phyloP scores from a whole-genome alignment of 2,329 filamentous ascomycete species.

The Aureobasidium mangrovei region DNA sequence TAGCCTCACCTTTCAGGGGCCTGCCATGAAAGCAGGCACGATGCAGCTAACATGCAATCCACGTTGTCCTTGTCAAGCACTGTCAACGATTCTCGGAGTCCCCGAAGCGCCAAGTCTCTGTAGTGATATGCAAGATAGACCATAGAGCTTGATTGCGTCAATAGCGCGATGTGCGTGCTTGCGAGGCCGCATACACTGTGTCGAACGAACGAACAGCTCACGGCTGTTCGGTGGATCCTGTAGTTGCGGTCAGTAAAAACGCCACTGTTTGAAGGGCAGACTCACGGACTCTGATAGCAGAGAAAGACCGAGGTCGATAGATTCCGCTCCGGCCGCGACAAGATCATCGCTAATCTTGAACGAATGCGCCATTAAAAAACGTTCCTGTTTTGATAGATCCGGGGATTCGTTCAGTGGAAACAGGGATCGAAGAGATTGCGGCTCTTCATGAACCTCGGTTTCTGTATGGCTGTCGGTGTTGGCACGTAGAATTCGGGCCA shows the following conservation, averaged over 20 bases:
- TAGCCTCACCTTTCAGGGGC: constrained; percentile 6
- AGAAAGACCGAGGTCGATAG: constrained; percentile 1
- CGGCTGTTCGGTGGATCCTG: not conserved
- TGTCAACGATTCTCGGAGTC: constrained; percentile 2
- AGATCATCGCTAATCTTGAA: not conserved
- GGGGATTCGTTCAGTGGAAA: not conserved
- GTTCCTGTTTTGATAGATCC: constrained; percentile 6
- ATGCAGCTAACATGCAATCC: constrained; percentile 11
- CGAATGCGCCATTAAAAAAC: not conserved
- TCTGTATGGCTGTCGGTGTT: not conserved
- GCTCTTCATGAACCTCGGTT: not conserved
- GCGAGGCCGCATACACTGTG: constrained; percentile 8
- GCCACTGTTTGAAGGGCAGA: not conserved
- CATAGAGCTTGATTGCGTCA: not conserved
- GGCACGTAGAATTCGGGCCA: not conserved
- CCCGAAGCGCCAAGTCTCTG: constrained; percentile 2
- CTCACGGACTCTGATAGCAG: not conserved
- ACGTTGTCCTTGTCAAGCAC: not conserved
- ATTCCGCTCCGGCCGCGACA: not conserved
- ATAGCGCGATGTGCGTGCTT: not conserved
- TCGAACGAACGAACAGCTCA: not conserved
- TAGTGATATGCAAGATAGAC: constrained; percentile 8
- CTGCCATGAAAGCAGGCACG: constrained; percentile 8
- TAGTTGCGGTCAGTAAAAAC: not conserved
- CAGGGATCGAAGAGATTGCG: not conserved